phyloP scores from a whole-genome alignment of 78 protist genomes.

The Guillardia theta region DNA sequence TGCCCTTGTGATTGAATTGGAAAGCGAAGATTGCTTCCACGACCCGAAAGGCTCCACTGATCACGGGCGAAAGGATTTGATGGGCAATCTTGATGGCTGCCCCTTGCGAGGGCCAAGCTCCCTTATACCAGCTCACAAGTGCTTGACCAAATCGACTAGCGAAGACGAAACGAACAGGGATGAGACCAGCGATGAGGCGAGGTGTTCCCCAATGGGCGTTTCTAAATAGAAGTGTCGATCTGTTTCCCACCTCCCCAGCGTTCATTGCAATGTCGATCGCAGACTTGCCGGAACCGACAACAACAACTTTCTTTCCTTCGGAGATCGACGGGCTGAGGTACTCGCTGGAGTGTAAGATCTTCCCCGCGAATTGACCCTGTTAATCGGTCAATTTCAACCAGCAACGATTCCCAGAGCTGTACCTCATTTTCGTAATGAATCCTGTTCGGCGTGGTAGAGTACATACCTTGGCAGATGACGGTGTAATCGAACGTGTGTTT shows the following conservation, averaged over 20 bases:
- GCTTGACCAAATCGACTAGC: neutral
- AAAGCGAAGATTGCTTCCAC: neutral
- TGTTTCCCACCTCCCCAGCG: neutral
- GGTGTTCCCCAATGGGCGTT: slow-evolving; percentile 5
- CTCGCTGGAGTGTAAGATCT: neutral
- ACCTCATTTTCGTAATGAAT: too few species aligned
- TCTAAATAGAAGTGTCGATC: neutral
- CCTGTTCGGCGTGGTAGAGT: neutral
- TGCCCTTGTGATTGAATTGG: slow-evolving; percentile 25
- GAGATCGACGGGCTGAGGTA: neutral
- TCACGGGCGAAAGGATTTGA: neutral
- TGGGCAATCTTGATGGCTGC: neutral
- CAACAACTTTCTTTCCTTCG: neutral
- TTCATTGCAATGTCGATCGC: neutral
- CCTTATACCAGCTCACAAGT: neutral
- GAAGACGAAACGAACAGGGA: neutral
- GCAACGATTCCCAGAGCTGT: too few species aligned
- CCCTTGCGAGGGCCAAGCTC: neutral
- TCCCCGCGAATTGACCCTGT: neutral
- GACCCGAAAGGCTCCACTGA: neutral
- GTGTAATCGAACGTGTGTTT: neutral
- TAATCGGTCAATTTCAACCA: neutral
- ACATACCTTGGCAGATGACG: neutral
- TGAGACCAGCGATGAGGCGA: neutral
- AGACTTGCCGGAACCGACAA: neutral